Percentiles rank a stretch among this genome's conserved stretches.
These are phyloP conservation scores for Otatea glauca DNA, from an alignment of 176 grass and related monocot species.

Conservation along the genomic window DNA sequence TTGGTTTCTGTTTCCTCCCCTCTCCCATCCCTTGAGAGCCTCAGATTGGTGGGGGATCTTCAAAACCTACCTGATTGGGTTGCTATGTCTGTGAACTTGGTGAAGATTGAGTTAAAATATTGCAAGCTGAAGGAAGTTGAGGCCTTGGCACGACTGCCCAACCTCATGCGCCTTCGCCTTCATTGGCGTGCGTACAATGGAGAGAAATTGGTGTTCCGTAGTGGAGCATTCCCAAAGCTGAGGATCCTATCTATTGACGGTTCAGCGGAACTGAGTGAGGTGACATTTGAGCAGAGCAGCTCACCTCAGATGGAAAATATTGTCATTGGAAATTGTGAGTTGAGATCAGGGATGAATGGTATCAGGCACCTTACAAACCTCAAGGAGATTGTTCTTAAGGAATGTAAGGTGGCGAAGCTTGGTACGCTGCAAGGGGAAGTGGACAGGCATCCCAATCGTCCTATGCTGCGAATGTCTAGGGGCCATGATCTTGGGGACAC, in stretches of 20 bases:
- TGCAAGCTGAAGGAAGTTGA: not conserved
- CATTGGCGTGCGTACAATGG: accelerated
- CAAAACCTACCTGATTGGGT: not conserved
- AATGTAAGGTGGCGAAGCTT: not conserved
- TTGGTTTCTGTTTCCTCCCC: not conserved
- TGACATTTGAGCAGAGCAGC: not conserved
- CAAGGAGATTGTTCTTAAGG: not conserved
- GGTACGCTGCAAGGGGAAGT: not conserved
- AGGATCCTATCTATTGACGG: accelerated
- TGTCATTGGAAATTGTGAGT: accelerated
- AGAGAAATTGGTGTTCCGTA: not conserved
- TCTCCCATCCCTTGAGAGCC: not conserved
- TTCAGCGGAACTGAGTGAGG: accelerated
- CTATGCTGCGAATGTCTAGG: not conserved
- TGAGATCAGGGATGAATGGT: constrained; percentile 15
- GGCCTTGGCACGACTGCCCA: not conserved
- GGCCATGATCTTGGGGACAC: too few relatives aligned
- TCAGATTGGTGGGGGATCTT: not conserved
- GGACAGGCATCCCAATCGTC: not conserved
- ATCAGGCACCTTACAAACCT: constrained; percentile 12
- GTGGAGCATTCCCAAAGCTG: constrained; percentile 6
- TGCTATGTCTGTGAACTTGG: not conserved
- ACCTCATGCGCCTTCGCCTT: not conserved
- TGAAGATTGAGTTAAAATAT: not conserved
- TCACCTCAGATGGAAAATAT: not conserved